These are phyloP conservation scores for Cyclotella sp. DNA, from an alignment of 108 stramenopile species.

Conservation along the genomic window DNA sequence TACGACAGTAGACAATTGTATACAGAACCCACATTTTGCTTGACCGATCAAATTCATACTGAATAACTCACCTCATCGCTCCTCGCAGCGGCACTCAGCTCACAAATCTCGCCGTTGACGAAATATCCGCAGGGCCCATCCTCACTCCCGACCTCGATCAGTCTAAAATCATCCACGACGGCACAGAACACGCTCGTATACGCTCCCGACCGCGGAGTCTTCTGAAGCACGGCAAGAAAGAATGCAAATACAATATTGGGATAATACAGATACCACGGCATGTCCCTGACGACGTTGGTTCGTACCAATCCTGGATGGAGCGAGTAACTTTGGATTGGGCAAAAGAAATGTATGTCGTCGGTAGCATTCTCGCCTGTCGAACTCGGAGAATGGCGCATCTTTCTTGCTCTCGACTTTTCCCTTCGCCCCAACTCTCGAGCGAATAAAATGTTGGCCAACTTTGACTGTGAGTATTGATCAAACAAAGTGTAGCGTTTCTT, in stretches of 20 bases:
- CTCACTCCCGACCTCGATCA: slow-evolving; percentile 7
- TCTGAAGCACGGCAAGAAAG: slow-evolving; percentile 65
- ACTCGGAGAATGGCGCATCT: neutral
- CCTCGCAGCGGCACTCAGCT: slow-evolving; percentile 19
- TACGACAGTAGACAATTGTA: neutral
- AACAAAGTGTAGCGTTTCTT: slow-evolving; percentile 71
- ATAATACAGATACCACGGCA: slow-evolving; percentile 81
- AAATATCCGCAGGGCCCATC: slow-evolving; percentile 49
- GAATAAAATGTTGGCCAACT: slow-evolving; percentile 90
- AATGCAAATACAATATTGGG: slow-evolving; percentile 64
- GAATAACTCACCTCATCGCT: slow-evolving; percentile 12
- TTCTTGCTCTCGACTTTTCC: slow-evolving; percentile 29
- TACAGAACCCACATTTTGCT: neutral
- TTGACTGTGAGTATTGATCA: slow-evolving; percentile 86
- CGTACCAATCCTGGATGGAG: slow-evolving; percentile 92
- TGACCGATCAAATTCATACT: neutral
- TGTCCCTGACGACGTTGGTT: slow-evolving; percentile 86
- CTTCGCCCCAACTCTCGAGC: slow-evolving; percentile 65
- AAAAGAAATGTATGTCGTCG: slow-evolving; percentile 1
- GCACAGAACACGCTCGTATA: slow-evolving; percentile 79
- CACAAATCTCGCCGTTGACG: slow-evolving; percentile 42
- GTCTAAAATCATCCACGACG: slow-evolving; percentile 18
- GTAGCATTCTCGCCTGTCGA: neutral
- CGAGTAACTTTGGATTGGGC: slow-evolving; percentile 48
- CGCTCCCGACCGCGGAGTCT: slow-evolving; percentile 81